phyloP scores from a whole-genome alignment of 352 stramenopile genomes.

The Globisporangium carolinianum region DNA sequence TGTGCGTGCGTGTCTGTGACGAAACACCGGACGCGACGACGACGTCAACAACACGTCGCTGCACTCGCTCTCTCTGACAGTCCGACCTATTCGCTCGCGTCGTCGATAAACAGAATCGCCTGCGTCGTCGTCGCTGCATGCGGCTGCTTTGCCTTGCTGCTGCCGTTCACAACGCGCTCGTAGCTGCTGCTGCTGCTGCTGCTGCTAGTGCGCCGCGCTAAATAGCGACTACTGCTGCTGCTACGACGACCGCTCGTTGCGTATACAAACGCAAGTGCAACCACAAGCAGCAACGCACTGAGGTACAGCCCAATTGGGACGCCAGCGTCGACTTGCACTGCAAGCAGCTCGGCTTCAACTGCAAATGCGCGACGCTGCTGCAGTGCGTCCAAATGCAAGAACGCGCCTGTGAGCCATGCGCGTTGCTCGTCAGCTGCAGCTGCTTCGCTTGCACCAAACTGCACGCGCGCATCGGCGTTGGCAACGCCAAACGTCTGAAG shows the following conservation, averaged over 20 bases:
- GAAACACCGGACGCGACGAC: neutral
- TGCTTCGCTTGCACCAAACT: constrained; percentile 22
- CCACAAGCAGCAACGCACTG: constrained; percentile 51
- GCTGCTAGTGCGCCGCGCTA: neutral
- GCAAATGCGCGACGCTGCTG: constrained; percentile 28
- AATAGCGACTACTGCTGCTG: constrained; percentile 2
- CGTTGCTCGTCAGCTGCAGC: constrained; percentile 22
- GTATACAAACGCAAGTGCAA: constrained; percentile 45
- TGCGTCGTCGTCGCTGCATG: constrained; percentile 19
- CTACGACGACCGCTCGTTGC: neutral
- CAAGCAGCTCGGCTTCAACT: constrained; percentile 37
- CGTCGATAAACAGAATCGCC: constrained; percentile 63
- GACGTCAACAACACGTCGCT: neutral
- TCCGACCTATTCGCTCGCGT: constrained; percentile 25
- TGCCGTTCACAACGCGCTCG: constrained; percentile 23
- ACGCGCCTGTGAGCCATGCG: constrained; percentile 61
- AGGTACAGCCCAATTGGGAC: constrained; percentile 62
- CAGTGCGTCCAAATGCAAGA: constrained; percentile 56
- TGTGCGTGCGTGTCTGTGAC: no score
- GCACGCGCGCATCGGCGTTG: constrained; percentile 39
- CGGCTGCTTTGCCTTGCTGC: constrained; percentile 27
- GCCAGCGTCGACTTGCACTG: constrained; percentile 56
- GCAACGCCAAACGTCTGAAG: constrained; percentile 47
- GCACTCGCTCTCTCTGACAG: no score
- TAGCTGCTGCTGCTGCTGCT: constrained; percentile 18